Conservation (phyloP, 345 rosid species). For the Draba incana region DNA sequence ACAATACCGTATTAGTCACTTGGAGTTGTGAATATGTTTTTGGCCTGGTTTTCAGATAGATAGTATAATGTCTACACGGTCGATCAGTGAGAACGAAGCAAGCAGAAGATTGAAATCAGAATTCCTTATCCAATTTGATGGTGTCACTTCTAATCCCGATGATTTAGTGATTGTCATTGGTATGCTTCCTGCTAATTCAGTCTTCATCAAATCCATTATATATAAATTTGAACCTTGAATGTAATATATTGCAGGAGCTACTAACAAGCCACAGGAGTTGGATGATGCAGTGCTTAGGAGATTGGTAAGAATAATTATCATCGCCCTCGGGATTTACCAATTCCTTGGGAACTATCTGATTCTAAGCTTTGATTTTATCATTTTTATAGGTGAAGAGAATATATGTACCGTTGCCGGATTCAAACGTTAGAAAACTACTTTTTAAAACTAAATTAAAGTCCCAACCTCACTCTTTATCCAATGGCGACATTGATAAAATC, state of each 20-base stretch:
- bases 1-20: neutral
- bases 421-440: conserved; percentile 72
- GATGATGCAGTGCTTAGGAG: conserved; percentile 97
- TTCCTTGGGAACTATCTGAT: neutral
- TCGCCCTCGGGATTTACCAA: conserved; percentile 12
- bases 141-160: conserved; percentile 80
- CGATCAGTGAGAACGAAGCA: conserved; percentile 85
- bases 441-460: conserved; percentile 74
- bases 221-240: neutral
- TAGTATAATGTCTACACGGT: conserved; percentile 90
- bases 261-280: conserved; percentile 96
- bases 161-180: conserved; percentile 92
- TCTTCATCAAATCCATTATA: neutral
- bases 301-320: conserved; percentile 57
- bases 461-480: conserved; percentile 75
- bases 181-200: conserved; percentile 39
- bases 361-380: neutral
- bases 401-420: conserved; percentile 86
- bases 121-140: conserved; percentile 92
- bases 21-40: conserved; percentile 29
- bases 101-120: conserved; percentile 97
- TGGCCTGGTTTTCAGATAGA: conserved; percentile 63
- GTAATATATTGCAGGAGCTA: conserved; percentile 74
- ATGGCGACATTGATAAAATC: conserved; percentile 76
- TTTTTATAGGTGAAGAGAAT: conserved; percentile 80